phyloP scores from a whole-genome alignment of 768 basidiomycete genomes.

The Ramaria sp. region DNA sequence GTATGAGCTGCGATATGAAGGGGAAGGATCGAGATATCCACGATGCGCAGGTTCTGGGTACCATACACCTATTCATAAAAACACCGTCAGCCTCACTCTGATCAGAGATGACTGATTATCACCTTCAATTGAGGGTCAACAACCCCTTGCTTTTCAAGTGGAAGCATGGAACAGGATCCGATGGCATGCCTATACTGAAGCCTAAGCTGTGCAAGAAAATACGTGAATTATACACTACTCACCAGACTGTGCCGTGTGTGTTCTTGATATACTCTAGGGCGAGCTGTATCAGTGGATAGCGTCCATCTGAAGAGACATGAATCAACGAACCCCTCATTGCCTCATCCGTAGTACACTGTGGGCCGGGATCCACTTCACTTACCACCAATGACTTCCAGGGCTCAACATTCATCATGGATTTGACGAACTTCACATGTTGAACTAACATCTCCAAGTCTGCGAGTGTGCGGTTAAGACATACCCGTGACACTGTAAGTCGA shows the following conservation, averaged over 20 bases:
- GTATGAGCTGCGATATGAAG: constrained; percentile 20
- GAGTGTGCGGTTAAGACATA: constrained; percentile 9
- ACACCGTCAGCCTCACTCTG: not conserved
- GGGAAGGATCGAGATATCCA: constrained; percentile 43
- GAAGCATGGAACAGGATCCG: constrained; percentile 54
- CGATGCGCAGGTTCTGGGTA: constrained; percentile 48
- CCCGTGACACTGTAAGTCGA: not conserved
- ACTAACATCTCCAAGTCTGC: constrained; percentile 23
- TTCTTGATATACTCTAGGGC: constrained; percentile 17
- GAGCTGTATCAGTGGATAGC: constrained; percentile 7
- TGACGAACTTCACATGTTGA: constrained; percentile 23
- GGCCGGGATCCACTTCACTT: constrained; percentile 27
- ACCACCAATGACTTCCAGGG: constrained; percentile 22
- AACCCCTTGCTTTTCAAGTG: constrained; percentile 46
- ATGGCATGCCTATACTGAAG: constrained; percentile 27
- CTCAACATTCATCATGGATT: constrained; percentile 17
- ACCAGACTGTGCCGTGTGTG: constrained; percentile 15
- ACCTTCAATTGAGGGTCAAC: constrained; percentile 50
- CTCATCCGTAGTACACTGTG: constrained; percentile 21
- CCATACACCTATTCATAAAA: constrained; percentile 37
- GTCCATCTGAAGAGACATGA: not conserved
- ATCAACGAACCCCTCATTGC: constrained; percentile 21
- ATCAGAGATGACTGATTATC: not conserved
- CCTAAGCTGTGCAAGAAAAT: too few species aligned
- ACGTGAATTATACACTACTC: constrained; percentile 7